Evolutionary conservation across 345 rosid species (phyloP).

Genomic region (Pistacia integerrima): DNA sequence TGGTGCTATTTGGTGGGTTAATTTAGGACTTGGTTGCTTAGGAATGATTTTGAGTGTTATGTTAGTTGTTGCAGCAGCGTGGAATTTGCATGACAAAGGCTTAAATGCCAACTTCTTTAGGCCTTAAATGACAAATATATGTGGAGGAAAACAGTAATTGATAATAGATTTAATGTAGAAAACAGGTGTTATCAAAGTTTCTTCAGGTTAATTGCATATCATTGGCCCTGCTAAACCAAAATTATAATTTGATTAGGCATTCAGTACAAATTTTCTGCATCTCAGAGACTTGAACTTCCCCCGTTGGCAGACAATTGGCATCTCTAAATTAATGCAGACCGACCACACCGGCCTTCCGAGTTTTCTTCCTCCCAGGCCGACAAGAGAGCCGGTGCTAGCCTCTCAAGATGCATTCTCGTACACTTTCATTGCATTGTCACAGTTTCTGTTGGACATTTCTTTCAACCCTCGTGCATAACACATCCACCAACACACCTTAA

Average conservation of each 20-base stretch:
- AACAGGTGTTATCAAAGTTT: neutral
- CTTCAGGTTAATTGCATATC: too few species aligned
- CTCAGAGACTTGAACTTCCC: neutral
- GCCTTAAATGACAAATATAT: slow-evolving; percentile 25
- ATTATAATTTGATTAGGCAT: neutral
- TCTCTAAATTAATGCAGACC: slow-evolving; percentile 30
- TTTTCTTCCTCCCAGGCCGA: slow-evolving; percentile 16
- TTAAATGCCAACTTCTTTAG: slow-evolving; percentile 48
- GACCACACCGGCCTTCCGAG: slow-evolving; percentile 27
- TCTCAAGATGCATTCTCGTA: neutral
- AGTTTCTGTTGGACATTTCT: slow-evolving; percentile 15
- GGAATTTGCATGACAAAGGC: slow-evolving; percentile 42
- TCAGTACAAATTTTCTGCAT: neutral
- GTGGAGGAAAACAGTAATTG: neutral
- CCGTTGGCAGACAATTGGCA: slow-evolving; percentile 7
- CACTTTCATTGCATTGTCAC: neutral
- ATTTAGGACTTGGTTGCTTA: slow-evolving; percentile 43
- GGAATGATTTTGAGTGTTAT: slow-evolving; percentile 36
- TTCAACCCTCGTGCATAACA: slow-evolving; percentile 13
- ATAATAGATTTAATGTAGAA: neutral
- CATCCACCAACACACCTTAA: neutral
- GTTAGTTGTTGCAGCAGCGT: slow-evolving; percentile 39
- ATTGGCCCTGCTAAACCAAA: too few species aligned
- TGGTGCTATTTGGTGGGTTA: slow-evolving; percentile 40
- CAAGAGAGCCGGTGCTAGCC: slow-evolving; percentile 2